Conservation (phyloP, 1,284 basidiomycete genomes). For the Cutaneotrichosporon cutaneum region DNA sequence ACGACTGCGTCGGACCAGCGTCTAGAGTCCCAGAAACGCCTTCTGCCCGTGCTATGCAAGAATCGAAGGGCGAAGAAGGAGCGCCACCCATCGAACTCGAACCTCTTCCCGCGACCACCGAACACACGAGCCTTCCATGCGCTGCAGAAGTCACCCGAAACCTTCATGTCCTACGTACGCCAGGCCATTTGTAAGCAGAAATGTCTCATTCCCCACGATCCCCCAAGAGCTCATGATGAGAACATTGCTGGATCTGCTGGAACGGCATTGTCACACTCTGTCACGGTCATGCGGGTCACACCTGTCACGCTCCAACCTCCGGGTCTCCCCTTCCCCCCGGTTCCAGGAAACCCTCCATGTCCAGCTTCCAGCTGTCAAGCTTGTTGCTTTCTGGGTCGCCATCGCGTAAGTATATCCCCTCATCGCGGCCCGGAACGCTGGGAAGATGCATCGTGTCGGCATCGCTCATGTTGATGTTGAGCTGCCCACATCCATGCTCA, state of each 20-base stretch:
- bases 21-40: too few relatives aligned
- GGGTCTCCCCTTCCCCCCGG: neutral
- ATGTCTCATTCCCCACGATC: too few relatives aligned
- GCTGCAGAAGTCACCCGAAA: too few relatives aligned
- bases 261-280: neutral
- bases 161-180: too few relatives aligned
- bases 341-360: neutral
- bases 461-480: neutral
- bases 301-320: neutral
- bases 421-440: neutral
- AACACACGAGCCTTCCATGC: too few relatives aligned
- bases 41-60: too few relatives aligned
- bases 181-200: too few relatives aligned
- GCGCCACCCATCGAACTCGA: too few relatives aligned
- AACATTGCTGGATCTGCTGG: neutral
- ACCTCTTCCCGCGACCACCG: too few relatives aligned
- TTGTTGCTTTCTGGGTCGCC: neutral
- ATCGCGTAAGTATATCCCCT: conserved; percentile 2
- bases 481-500: neutral
- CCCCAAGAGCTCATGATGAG: neutral
- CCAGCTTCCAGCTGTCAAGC: neutral
- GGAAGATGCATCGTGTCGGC: neutral
- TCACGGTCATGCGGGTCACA: neutral
- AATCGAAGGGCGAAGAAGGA: too few relatives aligned
- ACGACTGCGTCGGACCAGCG: too few relatives aligned